Conservation (phyloP, 176 grass and related monocot genomes). For the Poa annua region DNA sequence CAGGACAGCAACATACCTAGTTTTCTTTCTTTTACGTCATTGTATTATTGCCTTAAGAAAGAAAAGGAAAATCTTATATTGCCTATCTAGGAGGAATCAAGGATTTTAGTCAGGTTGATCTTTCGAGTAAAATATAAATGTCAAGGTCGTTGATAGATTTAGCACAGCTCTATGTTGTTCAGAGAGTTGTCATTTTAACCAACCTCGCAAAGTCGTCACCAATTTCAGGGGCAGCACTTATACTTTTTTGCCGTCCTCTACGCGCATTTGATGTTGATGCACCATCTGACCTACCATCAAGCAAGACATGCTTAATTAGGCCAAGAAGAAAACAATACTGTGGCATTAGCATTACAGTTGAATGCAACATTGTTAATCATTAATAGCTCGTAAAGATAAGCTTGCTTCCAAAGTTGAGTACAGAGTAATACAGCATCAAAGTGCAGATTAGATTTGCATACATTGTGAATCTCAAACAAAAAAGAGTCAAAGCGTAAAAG, state of each 20-base stretch:
- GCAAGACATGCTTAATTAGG: slow-evolving; percentile 52
- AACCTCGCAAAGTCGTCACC: slow-evolving; percentile 98
- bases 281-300: slow-evolving; percentile 84
- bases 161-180: neutral
- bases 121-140: slow-evolving; percentile 27
- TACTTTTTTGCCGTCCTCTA: slow-evolving; percentile 66
- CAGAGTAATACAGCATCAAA: neutral
- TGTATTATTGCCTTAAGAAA: slow-evolving; percentile 10
- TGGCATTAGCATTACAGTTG: slow-evolving; percentile 20
- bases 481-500: neutral
- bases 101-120: slow-evolving; percentile 22
- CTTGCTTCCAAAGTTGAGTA: slow-evolving; percentile 14
- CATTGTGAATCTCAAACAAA: slow-evolving; percentile 18
- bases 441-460: slow-evolving; percentile 1
- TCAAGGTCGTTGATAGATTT: neutral
- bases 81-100: slow-evolving; percentile 6
- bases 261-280: slow-evolving; percentile 76
- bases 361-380: slow-evolving; percentile 25
- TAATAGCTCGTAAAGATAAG: slow-evolving; percentile 27
- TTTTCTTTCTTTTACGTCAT: neutral
- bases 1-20: neutral
- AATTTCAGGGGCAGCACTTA: slow-evolving; percentile 93
- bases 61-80: neutral
- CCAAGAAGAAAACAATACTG: slow-evolving; percentile 36
- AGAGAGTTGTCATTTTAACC: slow-evolving; percentile 41